Evolutionary conservation across 257 asterid species (phyloP), one percentile per base, ranked within the genome.

Genomic region (Schizonepeta tenuifolia): DNA sequence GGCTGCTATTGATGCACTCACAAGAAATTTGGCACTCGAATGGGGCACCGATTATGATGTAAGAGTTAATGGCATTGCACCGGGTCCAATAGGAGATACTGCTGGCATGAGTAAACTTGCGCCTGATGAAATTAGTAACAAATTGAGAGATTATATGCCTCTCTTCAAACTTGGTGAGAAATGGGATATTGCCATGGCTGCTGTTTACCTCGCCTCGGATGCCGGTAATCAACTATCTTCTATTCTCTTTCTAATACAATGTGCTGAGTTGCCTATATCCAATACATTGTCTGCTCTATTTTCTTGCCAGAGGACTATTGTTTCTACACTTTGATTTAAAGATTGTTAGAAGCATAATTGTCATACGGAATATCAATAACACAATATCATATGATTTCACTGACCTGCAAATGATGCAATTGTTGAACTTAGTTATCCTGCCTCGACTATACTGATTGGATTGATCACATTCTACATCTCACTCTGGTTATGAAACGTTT

Each of bases 121-220:
- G 28, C 97, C 96, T 4, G 76, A 79, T 3, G 98, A 88, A 84
- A 84, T 87, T 24, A 75, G n/a, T n/a, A 57, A 74, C 78, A 81
- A 75, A 26, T 10, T 66, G 26, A 82, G 41, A 33, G 96, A 83
- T 0, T 7, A 62, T 59, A 74, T 64, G 87, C 96, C 96, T 65
- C 86, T 90, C 54, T 87, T 67, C 83, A 87, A 72, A 77, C 64
- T 90, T 47, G 98, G 98, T 75, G 95, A 92, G 69, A 92, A 92
- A 77, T 90, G 96, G 96, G 97, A 92, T 81, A 82, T 92, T 79
- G 96, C 97, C 71, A 90, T 90, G 97, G 90, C 97, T 75, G 91
- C 96, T 76, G 81, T 92, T 65, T 90, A 81, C 85, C 88, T 92
- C 47, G 90, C 98, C 21, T 90, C 97, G 0, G 87, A 87, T 80